Evolutionary conservation across 192 early-diverging fungal species (phyloP).

Genomic region (Backusella tuberculispora): DNA sequence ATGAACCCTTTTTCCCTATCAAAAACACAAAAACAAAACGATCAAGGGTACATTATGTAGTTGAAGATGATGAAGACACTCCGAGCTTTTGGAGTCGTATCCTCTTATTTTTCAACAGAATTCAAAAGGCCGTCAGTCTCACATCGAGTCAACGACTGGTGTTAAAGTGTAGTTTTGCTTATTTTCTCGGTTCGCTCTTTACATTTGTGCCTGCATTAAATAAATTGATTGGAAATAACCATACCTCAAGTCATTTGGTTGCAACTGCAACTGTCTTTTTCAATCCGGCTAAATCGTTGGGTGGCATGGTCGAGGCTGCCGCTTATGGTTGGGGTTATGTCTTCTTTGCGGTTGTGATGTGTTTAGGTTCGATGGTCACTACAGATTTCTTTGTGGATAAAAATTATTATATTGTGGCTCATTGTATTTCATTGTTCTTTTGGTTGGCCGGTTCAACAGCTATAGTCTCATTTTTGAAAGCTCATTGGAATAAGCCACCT

Average conservation of each 20-base stretch:
- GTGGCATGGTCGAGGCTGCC: slow-evolving; percentile 64
- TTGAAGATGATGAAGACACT: neutral
- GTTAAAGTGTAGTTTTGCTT: slow-evolving; percentile 68
- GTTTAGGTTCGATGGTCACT: slow-evolving; percentile 49
- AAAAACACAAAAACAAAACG: neutral
- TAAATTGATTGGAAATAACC: slow-evolving; percentile 59
- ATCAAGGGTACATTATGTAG: neutral
- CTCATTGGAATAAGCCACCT: slow-evolving; percentile 54
- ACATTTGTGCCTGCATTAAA: slow-evolving; percentile 63
- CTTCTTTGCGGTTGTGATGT: slow-evolving; percentile 47
- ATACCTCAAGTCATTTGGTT: slow-evolving; percentile 68
- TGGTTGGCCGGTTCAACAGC: slow-evolving; percentile 61
- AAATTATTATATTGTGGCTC: slow-evolving; percentile 39
- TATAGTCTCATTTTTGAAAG: slow-evolving; percentile 56
- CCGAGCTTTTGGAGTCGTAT: neutral
- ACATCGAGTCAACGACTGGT: slow-evolving; percentile 36
- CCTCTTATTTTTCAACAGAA: neutral
- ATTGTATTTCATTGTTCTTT: slow-evolving; percentile 49
- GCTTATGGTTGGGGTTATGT: slow-evolving; percentile 43
- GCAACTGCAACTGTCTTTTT: slow-evolving; percentile 79
- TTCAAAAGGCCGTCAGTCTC: neutral
- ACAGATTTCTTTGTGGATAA: slow-evolving; percentile 55
- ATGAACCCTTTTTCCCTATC: slow-evolving; percentile 29
- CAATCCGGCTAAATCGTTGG: slow-evolving; percentile 75
- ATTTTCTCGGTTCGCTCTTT: slow-evolving; percentile 67